Percentiles rank a stretch among this genome's conserved stretches.
Evolutionary conservation across 345 rosid species (phyloP).

Genomic region (Brassica carinata): DNA sequence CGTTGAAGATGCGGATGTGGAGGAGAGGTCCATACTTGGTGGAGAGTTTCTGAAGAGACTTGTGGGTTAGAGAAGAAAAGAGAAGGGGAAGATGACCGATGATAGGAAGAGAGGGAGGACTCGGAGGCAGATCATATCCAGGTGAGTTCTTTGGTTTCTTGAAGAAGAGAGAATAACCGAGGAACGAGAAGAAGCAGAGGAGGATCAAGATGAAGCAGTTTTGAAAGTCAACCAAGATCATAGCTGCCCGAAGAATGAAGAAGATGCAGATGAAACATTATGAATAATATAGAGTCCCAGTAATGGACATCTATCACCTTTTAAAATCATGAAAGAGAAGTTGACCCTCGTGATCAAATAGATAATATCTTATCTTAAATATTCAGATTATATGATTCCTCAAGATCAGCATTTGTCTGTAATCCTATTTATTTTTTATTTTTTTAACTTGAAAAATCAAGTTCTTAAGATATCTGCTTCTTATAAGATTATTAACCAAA

Average conservation of each 20-base stretch:
- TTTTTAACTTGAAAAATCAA: no score
- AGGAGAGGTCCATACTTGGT: constrained; percentile 26
- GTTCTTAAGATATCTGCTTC: no score
- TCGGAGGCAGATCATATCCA: constrained; percentile 2
- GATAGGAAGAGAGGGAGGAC: constrained; percentile 22
- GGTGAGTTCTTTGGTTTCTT: constrained; percentile 15
- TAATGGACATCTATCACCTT: not conserved
- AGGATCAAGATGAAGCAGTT: not conserved
- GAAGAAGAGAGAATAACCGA: constrained; percentile 11
- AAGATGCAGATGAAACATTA: not conserved
- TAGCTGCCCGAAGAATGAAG: not conserved
- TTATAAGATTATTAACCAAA: no score
- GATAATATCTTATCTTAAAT: no score
- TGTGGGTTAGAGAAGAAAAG: constrained; percentile 9
- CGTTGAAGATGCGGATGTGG: constrained; percentile 15
- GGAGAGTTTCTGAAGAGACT: constrained; percentile 10
- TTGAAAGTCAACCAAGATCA: not conserved
- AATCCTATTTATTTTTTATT: no score
- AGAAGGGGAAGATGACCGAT: constrained; percentile 19
- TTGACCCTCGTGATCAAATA: no score
- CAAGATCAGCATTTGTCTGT: no score
- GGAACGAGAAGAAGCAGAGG: not conserved
- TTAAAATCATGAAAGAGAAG: no score
- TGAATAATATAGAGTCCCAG: not conserved
- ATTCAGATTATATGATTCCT: no score